Evolutionary conservation across 2,329 filamentous ascomycete genomes (phyloP).

Genomic region (Apiospora pterosperma): DNA sequence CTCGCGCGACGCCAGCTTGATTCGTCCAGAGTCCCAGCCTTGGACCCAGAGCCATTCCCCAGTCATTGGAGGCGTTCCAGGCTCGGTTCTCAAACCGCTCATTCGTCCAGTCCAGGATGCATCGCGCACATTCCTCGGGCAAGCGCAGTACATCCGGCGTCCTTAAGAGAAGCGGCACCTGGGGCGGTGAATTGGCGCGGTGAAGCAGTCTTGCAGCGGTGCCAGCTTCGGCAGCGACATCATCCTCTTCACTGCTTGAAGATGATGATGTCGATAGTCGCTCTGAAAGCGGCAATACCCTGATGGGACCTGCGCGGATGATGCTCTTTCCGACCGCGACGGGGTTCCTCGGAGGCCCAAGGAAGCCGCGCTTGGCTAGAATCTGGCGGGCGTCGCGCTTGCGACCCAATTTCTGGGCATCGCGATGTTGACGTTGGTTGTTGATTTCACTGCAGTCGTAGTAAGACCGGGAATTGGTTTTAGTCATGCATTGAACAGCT

Average conservation of each 20-base stretch:
- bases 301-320: not conserved
- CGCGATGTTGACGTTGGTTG: not conserved
- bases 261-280: not conserved
- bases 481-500: not conserved
- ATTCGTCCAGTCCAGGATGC: slow-evolving; percentile 1
- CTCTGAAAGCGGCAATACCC: not conserved
- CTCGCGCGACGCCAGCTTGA: slow-evolving; percentile 1
- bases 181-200: not conserved
- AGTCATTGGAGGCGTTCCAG: not conserved
- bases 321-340: not conserved
- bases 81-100: not conserved
- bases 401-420: not conserved
- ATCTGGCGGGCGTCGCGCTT: not conserved
- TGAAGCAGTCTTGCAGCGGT: not conserved
- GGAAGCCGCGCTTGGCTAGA: not conserved
- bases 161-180: not conserved
- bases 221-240: not conserved
- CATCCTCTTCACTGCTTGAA: not conserved
- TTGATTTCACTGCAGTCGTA: not conserved
- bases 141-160: not conserved
- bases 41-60: not conserved
- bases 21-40: slow-evolving; percentile 1
- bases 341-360: not conserved
- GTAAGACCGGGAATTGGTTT: not conserved
- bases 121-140: slow-evolving; percentile 5